Percentiles rank a stretch among this genome's conserved stretches.
Evolutionary conservation across 495 filamentous ascomycete genomes (phyloP).

Genomic region (Penicillium macrosclerotiorum): DNA sequence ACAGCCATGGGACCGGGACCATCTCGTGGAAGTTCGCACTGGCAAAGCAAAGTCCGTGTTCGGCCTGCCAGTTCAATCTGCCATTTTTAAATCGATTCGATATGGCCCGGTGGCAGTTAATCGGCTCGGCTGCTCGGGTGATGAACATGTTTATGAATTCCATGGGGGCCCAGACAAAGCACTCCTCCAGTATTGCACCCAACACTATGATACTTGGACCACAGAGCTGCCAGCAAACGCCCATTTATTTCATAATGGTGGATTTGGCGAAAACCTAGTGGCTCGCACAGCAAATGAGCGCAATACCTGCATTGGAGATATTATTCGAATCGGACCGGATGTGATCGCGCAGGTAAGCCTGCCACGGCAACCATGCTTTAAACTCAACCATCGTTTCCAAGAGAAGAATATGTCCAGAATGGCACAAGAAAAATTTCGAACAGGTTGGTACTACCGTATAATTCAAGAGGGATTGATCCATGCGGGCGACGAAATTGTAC

Average conservation of each 20-base stretch:
- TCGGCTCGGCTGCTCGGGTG: slow-evolving; percentile 3
- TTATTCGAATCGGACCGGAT: slow-evolving; percentile 5
- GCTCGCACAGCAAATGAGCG: slow-evolving; percentile 3
- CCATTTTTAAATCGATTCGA: slow-evolving; percentile 7
- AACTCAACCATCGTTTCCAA: slow-evolving; percentile 11
- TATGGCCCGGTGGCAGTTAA: slow-evolving; percentile 1
- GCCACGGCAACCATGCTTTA: slow-evolving; percentile 13
- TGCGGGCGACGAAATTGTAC: slow-evolving; percentile 4
- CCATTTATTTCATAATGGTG: background rate
- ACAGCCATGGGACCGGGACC: slow-evolving; percentile 2
- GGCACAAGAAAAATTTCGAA: slow-evolving; percentile 1
- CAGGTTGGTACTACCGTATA: slow-evolving; percentile 13
- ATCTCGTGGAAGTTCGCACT: slow-evolving; percentile 1
- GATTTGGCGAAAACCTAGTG: slow-evolving; percentile 10
- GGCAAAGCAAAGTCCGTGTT: slow-evolving; percentile 4
- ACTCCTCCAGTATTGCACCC: slow-evolving; percentile 6
- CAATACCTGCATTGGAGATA: slow-evolving; percentile 11
- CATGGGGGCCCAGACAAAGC: slow-evolving; percentile 14
- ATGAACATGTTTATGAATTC: slow-evolving; percentile 11
- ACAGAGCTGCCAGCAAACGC: slow-evolving; percentile 1
- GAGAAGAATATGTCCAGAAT: slow-evolving; percentile 3
- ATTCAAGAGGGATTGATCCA: slow-evolving; percentile 4
- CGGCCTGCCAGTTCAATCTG: slow-evolving; percentile 4
- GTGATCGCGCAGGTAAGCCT: slow-evolving; percentile 5
- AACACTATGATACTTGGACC: slow-evolving; percentile 6